A percentile compares a stretch with the other conserved stretches of the same genome.
Evolutionary conservation across 257 asterid species (phyloP).

Genomic region (Forsythia viridissima): DNA sequence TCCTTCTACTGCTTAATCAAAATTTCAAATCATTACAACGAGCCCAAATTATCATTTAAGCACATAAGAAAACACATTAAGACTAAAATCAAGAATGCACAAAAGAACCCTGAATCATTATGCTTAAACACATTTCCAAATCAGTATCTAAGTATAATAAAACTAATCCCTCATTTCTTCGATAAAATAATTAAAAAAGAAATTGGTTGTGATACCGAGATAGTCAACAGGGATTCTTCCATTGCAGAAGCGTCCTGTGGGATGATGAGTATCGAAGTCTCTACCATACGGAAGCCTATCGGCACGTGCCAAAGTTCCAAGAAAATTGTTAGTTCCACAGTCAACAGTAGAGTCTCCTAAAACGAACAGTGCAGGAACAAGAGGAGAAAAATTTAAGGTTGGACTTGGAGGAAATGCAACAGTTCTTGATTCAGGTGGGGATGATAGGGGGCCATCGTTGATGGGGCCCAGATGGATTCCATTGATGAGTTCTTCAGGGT

Average conservation of each 20-base stretch:
- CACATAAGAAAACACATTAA: not conserved
- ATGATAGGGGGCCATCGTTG: conserved; percentile 8
- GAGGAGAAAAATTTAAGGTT: conserved; percentile 21
- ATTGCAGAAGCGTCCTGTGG: conserved; percentile 92
- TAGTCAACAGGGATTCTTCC: conserved; percentile 94
- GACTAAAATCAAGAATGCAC: not conserved
- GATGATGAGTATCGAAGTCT: conserved; percentile 81
- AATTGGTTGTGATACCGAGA: conserved; percentile 42
- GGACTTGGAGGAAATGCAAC: conserved; percentile 23
- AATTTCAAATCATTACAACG: conserved; percentile 1
- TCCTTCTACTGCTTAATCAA: not conserved
- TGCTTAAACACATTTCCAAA: not conserved
- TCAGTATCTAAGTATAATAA: not conserved
- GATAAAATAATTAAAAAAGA: no score
- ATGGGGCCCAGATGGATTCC: conserved; percentile 30
- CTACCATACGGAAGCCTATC: conserved; percentile 90
- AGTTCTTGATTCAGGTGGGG: conserved; percentile 23
- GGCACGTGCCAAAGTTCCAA: conserved; percentile 92
- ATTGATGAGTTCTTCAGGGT: conserved; percentile 34
- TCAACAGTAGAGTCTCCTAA: conserved; percentile 96
- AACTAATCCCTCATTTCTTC: no score
- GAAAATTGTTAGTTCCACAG: conserved; percentile 83
- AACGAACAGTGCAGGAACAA: conserved; percentile 76
- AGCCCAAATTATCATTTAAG: not conserved
- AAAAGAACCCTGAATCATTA: not conserved